These are phyloP conservation scores for Laguncularia racemosa DNA, from an alignment of 345 rosid species.

Conservation along the genomic window DNA sequence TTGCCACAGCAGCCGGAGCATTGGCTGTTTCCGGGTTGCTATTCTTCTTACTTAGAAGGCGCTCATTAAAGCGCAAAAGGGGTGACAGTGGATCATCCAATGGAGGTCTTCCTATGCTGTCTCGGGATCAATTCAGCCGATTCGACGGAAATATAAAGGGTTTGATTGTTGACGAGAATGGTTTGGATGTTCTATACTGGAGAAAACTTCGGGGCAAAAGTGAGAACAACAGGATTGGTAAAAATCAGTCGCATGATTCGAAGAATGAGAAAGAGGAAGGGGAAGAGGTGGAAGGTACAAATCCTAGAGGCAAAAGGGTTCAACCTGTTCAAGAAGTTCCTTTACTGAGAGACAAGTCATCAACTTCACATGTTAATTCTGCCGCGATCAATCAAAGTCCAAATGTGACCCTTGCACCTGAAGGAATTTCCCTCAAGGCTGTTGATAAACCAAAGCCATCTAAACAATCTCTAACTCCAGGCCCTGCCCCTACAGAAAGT, in stretches of 20 bases:
- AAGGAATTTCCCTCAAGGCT: slow-evolving; percentile 3
- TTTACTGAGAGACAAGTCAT: slow-evolving; percentile 57
- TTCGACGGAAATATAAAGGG: slow-evolving; percentile 47
- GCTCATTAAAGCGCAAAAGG: slow-evolving; percentile 24
- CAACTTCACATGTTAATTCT: slow-evolving; percentile 30
- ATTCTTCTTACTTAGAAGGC: slow-evolving; percentile 42
- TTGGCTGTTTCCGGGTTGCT: slow-evolving; percentile 33
- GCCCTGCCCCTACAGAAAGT: slow-evolving; percentile 3
- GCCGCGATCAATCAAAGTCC: slow-evolving; percentile 2
- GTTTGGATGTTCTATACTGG: slow-evolving; percentile 83
- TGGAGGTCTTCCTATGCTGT: slow-evolving; percentile 5
- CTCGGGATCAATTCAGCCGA: slow-evolving; percentile 23
- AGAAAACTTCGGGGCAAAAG: slow-evolving; percentile 41
- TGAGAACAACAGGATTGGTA: slow-evolving; percentile 13
- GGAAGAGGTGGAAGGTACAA: background rate
- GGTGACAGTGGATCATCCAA: slow-evolving; percentile 14
- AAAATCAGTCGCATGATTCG: slow-evolving; percentile 14
- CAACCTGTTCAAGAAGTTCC: slow-evolving; percentile 44
- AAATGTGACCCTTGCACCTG: slow-evolving; percentile 13
- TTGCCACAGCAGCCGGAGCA: slow-evolving; percentile 58
- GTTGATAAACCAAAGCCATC: slow-evolving; percentile 11
- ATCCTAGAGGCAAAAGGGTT: slow-evolving; percentile 6
- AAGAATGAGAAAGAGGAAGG: slow-evolving; percentile 16
- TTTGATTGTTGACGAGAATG: slow-evolving; percentile 64
- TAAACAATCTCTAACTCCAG: slow-evolving; percentile 15